Base-by-base conservation (phyloP, 352 stramenopile genomes). In the Salisapilia sapeloensis region DNA sequence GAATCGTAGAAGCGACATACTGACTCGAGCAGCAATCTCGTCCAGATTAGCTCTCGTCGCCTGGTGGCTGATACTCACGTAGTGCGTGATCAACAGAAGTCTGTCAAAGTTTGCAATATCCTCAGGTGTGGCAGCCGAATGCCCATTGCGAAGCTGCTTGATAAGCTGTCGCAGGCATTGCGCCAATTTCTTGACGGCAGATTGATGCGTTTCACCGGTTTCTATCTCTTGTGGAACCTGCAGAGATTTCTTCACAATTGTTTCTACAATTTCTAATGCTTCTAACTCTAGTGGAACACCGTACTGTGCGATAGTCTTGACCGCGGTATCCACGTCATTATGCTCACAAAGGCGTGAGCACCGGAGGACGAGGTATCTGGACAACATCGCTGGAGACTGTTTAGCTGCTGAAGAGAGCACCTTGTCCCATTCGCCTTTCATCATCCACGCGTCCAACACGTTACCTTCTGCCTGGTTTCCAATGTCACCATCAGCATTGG, bases 391-490 rank as follows among this genome's bases (percentile, higher is more conserved):
- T 22, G 55, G 37, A 12, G 70, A 66, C 24, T 90, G 70, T 38
- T 90, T 86, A 10, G 67, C 63, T 20, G 74, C 74, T 2, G 71
- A 83, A 19, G 70, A 84, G 7, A 95, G 72, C 25, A 96, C 74
- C 35, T 86, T 82, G 48, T 96, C 83, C 87, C 89, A 97, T 47
- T 96, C 79, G 13, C 79, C 81, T 17, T 80, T 74, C 44, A 96
- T 77, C 46, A 92, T 93, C 52, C 92, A 89, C 18, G 92, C 67
- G 33, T 95, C 79, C 20, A 97, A 47, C 4, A 82, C 87, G 33
- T 40, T 67, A 2, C 35, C 44, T 12, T 60, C 54, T 44, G 59
- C 48, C 32, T 59, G 46, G 35, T 46, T 29, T 35, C 44, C 43
- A 34, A 60, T 46, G 40, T 64, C 54, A 17, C 32, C 22, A 43